Conservation (phyloP, 345 rosid genomes). For the Firmiana major region DNA sequence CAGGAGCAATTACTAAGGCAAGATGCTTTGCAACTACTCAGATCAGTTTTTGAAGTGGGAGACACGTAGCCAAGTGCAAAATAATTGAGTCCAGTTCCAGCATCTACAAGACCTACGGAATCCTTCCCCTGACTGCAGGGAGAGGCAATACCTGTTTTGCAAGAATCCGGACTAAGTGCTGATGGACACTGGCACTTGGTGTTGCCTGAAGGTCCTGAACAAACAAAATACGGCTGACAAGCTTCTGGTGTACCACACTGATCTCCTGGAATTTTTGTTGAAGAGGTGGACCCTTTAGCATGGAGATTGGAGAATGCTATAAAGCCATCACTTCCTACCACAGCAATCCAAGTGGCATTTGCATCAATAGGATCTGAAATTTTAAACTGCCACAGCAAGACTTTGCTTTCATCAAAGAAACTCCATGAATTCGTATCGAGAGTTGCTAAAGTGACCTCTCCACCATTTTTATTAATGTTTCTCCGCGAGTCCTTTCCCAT, state of each 20-base stretch:
- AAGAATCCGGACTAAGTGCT: constrained; percentile 34
- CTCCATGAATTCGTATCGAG: constrained; percentile 68
- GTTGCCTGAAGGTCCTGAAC: constrained; percentile 34
- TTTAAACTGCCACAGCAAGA: constrained; percentile 53
- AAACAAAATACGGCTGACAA: constrained; percentile 53
- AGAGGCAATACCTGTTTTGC: constrained; percentile 49
- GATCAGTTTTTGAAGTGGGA: constrained; percentile 48
- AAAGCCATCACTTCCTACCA: constrained; percentile 56
- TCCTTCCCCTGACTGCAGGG: constrained; percentile 40
- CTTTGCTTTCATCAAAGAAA: constrained; percentile 51
- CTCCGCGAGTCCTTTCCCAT: constrained; percentile 41
- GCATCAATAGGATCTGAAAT: constrained; percentile 29
- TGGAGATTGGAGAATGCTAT: constrained; percentile 55
- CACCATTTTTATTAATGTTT: constrained; percentile 42
- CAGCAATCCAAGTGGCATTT: constrained; percentile 68
- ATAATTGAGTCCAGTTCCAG: constrained; percentile 53
- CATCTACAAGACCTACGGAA: constrained; percentile 43
- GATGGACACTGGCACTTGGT: constrained; percentile 61
- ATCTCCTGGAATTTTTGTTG: constrained; percentile 58
- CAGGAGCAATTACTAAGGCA: constrained; percentile 77
- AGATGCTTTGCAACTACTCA: constrained; percentile 61
- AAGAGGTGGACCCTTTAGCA: constrained; percentile 21
- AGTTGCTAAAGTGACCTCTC: constrained; percentile 42
- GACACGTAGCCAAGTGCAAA: constrained; percentile 57
- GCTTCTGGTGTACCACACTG: constrained; percentile 61